Evolutionary conservation across 2,329 filamentous ascomycete species (phyloP), one percentile per base, ranked within the genome.

Genomic region (Alternaria metachromatica): DNA sequence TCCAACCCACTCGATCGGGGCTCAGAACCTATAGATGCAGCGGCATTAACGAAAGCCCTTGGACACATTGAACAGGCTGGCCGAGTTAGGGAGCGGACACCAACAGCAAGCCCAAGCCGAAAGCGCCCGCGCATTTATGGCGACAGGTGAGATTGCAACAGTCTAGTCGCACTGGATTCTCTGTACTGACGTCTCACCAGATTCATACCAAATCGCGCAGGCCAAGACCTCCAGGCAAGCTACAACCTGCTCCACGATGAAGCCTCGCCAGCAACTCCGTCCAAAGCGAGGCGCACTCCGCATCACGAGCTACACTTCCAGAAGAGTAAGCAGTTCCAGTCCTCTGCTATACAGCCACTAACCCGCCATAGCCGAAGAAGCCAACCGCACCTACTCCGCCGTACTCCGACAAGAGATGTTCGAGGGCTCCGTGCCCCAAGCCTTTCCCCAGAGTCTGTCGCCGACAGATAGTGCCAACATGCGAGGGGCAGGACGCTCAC

Each of bases 231-330:
- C 23, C 92, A 95, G 78, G 94, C 95, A 57, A 96, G 94, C 80
- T 98, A 96, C 81, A 97, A 90, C 77, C 84, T 98, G 59, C 85
- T 98, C 26, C 92, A 97, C 76, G 95, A 97, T 66, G 94, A 97
- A 78, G 94, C 92, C 43, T 97, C 95, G 20, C 96, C 96, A 20
- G 92, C 95, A 12, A 97, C 94, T 2, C 93, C 95, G 1, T 95
- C 94, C 5, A 92, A 90, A 77, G 88, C 91, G 63, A 94, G 92
- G 82, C 90, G 94, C 46, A 90, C 91, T 21, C 92, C 93, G 10
- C 92, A 97, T 77, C 92, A 92, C 56, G 96, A 97, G 80, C 87
- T 97, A 66, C 92, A 98, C 79, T 97, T 97, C 69, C 96, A 99
- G 79, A 94, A 90, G 80, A 96, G 94, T 77, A 68, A 66, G 68